Percentiles rank a stretch among this genome's conserved stretches.
These are phyloP conservation scores for Nowakowskiella sp. DNA, from an alignment of 192 early-diverging fungal species.

Conservation along the genomic window DNA sequence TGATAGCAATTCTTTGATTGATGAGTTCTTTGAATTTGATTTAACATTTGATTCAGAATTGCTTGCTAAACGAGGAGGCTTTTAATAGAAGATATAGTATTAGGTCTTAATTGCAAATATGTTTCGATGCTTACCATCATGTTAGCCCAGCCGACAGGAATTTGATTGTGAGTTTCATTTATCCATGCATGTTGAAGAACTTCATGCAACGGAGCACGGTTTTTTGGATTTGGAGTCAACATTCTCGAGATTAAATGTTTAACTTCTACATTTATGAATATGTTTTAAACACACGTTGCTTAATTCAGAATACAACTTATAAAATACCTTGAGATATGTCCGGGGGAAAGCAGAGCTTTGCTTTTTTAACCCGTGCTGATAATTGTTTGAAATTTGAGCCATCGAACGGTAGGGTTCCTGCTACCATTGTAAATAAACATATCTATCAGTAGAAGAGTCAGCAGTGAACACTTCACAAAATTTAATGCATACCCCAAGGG, in stretches of 20 bases:
- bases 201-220: neutral
- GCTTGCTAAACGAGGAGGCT: too few species aligned
- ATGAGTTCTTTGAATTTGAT: too few species aligned
- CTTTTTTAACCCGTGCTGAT: conserved; percentile 5
- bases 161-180: neutral
- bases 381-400: conserved; percentile 14
- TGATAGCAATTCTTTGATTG: too few species aligned
- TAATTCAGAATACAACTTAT: too few species aligned
- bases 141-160: conserved; percentile 6
- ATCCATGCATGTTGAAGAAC: conserved; percentile 12
- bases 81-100: too few species aligned
- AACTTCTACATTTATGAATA: conserved; percentile 8
- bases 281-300: neutral
- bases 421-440: conserved; percentile 26
- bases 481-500: conserved; percentile 8
- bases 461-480: neutral
- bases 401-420: conserved; percentile 29
- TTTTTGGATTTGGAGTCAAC: conserved; percentile 12
- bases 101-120: too few species aligned
- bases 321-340: conserved; percentile 18
- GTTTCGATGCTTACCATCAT: too few species aligned
- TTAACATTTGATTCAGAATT: too few species aligned
- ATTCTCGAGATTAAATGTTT: conserved; percentile 13
- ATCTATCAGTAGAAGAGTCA: conserved; percentile 8
- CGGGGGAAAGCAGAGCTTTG: conserved; percentile 17